phyloP scores from a whole-genome alignment of 768 basidiomycete genomes.

The Phaeolepiota aurea region DNA sequence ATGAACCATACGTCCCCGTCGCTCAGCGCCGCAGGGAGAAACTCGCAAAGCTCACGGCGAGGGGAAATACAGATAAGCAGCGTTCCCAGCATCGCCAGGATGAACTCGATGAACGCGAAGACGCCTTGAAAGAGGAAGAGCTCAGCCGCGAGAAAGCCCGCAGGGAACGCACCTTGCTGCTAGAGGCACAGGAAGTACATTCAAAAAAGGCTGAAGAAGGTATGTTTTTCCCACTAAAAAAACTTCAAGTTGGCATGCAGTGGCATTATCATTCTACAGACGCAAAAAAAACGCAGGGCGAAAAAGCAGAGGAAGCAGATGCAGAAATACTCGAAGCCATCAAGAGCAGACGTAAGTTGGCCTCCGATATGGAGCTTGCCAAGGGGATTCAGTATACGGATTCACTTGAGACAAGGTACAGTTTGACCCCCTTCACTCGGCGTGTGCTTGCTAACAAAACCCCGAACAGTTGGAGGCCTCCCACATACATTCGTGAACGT shows the following conservation, averaged over 20 bases:
- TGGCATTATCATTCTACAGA: slow-evolving; percentile 30
- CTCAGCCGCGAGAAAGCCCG: slow-evolving; percentile 62
- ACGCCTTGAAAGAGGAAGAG: slow-evolving; percentile 77
- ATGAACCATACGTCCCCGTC: slow-evolving; percentile 84
- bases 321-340: slow-evolving; percentile 89
- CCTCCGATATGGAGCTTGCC: slow-evolving; percentile 88
- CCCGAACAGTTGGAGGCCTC: slow-evolving; percentile 72
- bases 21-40: slow-evolving; percentile 77
- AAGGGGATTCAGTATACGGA: slow-evolving; percentile 90
- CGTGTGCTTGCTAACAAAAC: slow-evolving; percentile 5
- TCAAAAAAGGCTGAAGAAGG: slow-evolving; percentile 75
- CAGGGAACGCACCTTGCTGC: slow-evolving; percentile 78
- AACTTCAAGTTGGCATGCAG: background rate
- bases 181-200: slow-evolving; percentile 96
- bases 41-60: slow-evolving; percentile 64
- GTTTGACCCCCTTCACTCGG: background rate
- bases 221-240: slow-evolving; percentile 14
- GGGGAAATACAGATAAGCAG: slow-evolving; percentile 47
- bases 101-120: slow-evolving; percentile 62
- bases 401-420: slow-evolving; percentile 70
- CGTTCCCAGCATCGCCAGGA: slow-evolving; percentile 43
- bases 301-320: slow-evolving; percentile 84
- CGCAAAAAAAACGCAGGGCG: slow-evolving; percentile 78
- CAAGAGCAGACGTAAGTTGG: slow-evolving; percentile 82
- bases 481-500: slow-evolving; percentile 70